Percentiles rank a stretch among this genome's conserved stretches.
Evolutionary conservation across 2,329 filamentous ascomycete genomes (phyloP).

Genomic region (Seiridium cupressi): DNA sequence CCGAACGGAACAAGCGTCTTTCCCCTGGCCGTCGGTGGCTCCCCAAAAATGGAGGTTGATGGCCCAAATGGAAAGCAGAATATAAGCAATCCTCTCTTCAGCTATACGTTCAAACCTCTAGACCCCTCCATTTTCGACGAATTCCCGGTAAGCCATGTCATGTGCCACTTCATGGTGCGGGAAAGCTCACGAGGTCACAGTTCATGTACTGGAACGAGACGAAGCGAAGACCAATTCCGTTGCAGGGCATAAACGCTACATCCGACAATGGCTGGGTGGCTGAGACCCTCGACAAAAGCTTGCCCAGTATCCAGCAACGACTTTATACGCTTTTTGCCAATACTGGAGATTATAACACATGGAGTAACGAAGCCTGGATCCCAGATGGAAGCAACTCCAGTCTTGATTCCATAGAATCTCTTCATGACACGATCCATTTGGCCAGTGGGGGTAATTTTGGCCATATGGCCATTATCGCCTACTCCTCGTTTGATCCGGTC

Average conservation of each 20-base stretch:
- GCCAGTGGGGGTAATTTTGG: conserved; percentile 49
- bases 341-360: conserved; percentile 65
- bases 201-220: conserved; percentile 61
- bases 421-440: conserved; percentile 64
- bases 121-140: conserved; percentile 57
- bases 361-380: conserved; percentile 69
- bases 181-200: conserved; percentile 28
- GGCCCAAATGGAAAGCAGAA: conserved; percentile 54
- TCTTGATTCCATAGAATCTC: conserved; percentile 63
- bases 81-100: conserved; percentile 62
- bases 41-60: conserved; percentile 42
- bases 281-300: conserved; percentile 48
- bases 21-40: conserved; percentile 45
- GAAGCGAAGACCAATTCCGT: conserved; percentile 50
- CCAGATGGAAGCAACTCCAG: conserved; percentile 41
- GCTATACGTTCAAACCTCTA: conserved; percentile 59
- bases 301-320: conserved; percentile 56
- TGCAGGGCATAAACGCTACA: conserved; percentile 35
- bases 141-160: conserved; percentile 49
- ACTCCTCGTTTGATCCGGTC: conserved; percentile 75
- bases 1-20: conserved; percentile 46
- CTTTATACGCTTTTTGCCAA: conserved; percentile 67
- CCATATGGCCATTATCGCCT: conserved; percentile 69
- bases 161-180: too few relatives aligned
- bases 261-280: conserved; percentile 62